Evolutionary conservation across 2,329 filamentous ascomycete species (phyloP).

Genomic region (Nemania diffusa): DNA sequence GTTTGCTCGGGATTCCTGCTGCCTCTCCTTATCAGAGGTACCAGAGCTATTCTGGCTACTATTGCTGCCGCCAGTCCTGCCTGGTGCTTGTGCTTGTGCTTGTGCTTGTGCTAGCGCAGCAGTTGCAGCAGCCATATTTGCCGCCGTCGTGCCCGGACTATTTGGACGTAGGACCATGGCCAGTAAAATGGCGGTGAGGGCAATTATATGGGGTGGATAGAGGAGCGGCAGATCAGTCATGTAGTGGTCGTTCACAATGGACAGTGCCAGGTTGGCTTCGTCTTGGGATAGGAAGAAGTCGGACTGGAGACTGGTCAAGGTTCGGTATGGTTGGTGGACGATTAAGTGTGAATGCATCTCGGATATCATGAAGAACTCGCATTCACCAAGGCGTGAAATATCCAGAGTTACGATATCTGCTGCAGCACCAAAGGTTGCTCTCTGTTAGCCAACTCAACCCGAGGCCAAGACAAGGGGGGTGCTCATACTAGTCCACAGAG

Average conservation of each 20-base stretch:
- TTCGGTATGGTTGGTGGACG: constrained; percentile 89
- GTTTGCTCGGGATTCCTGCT: constrained; percentile 66
- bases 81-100: constrained; percentile 52
- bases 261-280: constrained; percentile 80
- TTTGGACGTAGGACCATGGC: constrained; percentile 81
- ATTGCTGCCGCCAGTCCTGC: constrained; percentile 32
- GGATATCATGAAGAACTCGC: constrained; percentile 91
- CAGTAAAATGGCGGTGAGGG: constrained; percentile 86
- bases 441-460: constrained; percentile 29
- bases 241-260: constrained; percentile 90
- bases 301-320: constrained; percentile 74
- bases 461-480: background rate
- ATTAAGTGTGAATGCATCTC: constrained; percentile 92
- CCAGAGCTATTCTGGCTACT: constrained; percentile 44
- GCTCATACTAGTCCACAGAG: constrained; percentile 77
- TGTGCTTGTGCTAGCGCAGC: constrained; percentile 58
- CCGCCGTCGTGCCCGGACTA: constrained; percentile 47
- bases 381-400: constrained; percentile 87
- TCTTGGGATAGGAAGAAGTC: constrained; percentile 80
- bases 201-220: constrained; percentile 86
- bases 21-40: constrained; percentile 56
- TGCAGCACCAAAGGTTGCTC: constrained; percentile 20
- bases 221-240: constrained; percentile 90
- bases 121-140: constrained; percentile 61
- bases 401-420: constrained; percentile 77